Evolutionary conservation across 163 green algal species (phyloP).

Genomic region (Chlamydomonas reinhardtii): DNA sequence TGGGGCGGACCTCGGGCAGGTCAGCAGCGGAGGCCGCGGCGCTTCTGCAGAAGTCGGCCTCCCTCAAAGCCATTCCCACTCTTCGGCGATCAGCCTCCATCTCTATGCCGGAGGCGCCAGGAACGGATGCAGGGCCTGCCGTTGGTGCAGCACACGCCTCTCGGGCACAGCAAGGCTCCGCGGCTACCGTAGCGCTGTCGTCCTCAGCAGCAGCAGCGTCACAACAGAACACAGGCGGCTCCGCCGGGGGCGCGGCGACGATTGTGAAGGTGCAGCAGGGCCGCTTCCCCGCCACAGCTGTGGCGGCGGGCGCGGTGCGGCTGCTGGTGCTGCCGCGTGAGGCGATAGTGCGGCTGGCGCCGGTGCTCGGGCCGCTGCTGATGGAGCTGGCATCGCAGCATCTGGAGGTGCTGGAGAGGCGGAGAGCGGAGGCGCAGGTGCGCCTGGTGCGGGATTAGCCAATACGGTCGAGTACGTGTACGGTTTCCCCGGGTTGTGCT

Average conservation of each 20-base stretch:
- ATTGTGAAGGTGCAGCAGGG: not conserved
- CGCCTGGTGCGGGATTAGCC: not conserved
- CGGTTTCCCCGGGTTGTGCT: too few relatives aligned
- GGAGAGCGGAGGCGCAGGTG: constrained; percentile 17
- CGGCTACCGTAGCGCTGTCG: too few relatives aligned
- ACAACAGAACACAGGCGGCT: too few relatives aligned
- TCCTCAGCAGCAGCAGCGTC: not conserved
- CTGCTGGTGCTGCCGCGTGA: constrained; percentile 15
- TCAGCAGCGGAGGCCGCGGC: not conserved
- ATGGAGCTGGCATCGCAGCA: constrained; percentile 3
- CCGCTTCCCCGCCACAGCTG: constrained; percentile 11
- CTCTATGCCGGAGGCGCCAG: too few relatives aligned
- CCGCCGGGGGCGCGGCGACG: not conserved
- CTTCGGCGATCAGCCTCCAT: too few relatives aligned
- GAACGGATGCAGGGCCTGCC: too few relatives aligned
- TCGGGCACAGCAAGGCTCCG: too few relatives aligned
- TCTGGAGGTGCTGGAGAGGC: constrained; percentile 14
- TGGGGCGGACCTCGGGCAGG: too few relatives aligned
- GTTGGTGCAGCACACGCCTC: too few relatives aligned
- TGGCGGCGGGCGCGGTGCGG: constrained; percentile 4
- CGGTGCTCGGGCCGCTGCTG: not conserved
- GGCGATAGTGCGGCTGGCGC: constrained; percentile 10
- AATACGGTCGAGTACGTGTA: too few relatives aligned
- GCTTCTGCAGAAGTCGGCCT: too few relatives aligned
- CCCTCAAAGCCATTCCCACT: too few relatives aligned